Evolutionary conservation across 1,284 basidiomycete species (phyloP), one percentile per base, ranked within the genome.

Genomic region (Leccinum pachyderme): DNA sequence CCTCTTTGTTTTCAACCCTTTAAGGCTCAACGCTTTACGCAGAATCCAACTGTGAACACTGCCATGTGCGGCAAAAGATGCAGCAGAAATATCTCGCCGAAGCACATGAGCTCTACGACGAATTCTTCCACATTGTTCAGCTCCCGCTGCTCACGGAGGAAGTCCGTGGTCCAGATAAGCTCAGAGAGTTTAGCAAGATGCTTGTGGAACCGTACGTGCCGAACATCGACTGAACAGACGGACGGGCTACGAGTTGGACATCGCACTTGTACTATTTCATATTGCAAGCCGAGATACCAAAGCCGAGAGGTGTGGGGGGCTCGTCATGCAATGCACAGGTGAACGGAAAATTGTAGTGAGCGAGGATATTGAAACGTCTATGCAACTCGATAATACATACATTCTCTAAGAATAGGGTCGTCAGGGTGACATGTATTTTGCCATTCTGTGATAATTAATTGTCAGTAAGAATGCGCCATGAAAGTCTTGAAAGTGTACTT

Each of bases 71-170:
- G 59, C 89, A 95, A 75, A 91, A 90, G 75, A 99, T 99, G 95
- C 96, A 98, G 75, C 93, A 95, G 74, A 98, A 97, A 73, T 98
- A 98, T 72, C 83, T 98, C 29, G 81, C 79, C 53, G 95, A 97
- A 76, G 94, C 95, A 27, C 91, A 96, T 72, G 94, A 97, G 69
- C 86, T 97, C 54, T 97, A 97, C 69, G 92, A 93, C 73, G 93
- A 98, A 69, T 95, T 96, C 71, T 98, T 98, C 85, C 93, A 98
- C 71, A 95, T 98, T 65, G 75, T 97, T 45, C 86, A 89, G 70
- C 83, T 99, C 54, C 96, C 96, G 3, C 77, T 99, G 35, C 82
- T 98, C 56, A 98, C 95, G 5, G 95, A 98, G 71, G 97, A 99
- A 75, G 95, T 99, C 4, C 83, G 97, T 63, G 96, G 96, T 3